phyloP scores from a whole-genome alignment of 495 filamentous ascomycete species.

The Podospora pseudocomata region DNA sequence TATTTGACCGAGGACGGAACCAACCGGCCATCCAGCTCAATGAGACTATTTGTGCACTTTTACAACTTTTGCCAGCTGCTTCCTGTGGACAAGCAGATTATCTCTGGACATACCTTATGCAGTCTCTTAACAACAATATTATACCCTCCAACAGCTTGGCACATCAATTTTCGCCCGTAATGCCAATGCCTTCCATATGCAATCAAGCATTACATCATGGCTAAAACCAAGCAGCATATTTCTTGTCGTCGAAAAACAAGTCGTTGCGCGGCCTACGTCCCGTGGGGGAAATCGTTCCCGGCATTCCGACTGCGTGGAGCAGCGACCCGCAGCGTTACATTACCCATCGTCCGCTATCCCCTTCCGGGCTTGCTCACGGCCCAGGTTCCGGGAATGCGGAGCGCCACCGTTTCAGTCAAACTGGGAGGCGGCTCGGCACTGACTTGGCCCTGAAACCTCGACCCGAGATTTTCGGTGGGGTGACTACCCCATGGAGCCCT shows the following conservation, averaged over 20 bases:
- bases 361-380: constrained; percentile 10
- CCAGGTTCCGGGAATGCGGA: constrained; percentile 22
- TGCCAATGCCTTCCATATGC: not conserved
- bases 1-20: too few species aligned
- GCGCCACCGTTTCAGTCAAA: constrained; percentile 13
- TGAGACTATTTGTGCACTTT: too few species aligned
- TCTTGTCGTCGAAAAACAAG: not conserved
- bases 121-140: too few species aligned
- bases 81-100: too few species aligned
- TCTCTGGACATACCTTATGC: too few species aligned
- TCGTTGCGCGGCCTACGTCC: not conserved
- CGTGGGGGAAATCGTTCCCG: constrained; percentile 16
- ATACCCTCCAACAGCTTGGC: not conserved
- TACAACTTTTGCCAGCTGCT: too few species aligned
- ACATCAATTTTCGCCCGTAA: not conserved
- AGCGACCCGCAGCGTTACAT: not conserved
- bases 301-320: constrained; percentile 14
- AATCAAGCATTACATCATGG: constrained; percentile 3
- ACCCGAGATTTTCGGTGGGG: constrained; percentile 9
- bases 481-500: constrained; percentile 1
- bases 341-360: not conserved
- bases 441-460: not conserved
- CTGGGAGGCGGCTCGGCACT: not conserved
- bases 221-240: not conserved
- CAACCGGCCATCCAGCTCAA: too few species aligned